Evolutionary conservation across 1,284 basidiomycete species (phyloP).

Genomic region (Cutaneotrichosporon sp.): DNA sequence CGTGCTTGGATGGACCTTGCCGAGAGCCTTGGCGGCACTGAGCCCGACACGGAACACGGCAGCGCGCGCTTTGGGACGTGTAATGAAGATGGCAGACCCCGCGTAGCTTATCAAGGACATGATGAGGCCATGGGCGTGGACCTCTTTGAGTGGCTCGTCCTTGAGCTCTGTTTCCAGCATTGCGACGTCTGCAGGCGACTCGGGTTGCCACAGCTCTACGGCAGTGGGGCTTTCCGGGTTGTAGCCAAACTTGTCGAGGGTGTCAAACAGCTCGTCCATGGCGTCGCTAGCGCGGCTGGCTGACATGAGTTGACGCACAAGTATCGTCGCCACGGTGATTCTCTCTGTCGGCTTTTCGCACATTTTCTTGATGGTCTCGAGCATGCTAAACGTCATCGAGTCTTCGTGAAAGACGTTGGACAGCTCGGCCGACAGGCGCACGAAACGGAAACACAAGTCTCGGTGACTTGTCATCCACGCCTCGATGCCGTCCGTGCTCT

Average conservation of each 20-base stretch:
- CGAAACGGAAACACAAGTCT: conserved; percentile 17
- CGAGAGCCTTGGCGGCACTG: conserved; percentile 17
- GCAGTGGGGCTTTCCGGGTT: conserved; percentile 15
- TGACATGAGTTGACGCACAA: conserved; percentile 24
- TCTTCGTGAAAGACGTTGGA: conserved; percentile 23
- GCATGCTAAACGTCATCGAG: conserved; percentile 17
- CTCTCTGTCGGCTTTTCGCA: conserved; percentile 20
- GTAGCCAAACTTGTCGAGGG: conserved; percentile 22
- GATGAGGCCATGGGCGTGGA: conserved; percentile 18
- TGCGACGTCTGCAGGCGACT: conserved; percentile 17
- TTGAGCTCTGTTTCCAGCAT: conserved; percentile 5
- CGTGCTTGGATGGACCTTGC: conserved; percentile 18
- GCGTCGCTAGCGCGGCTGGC: conserved; percentile 15
- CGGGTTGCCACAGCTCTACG: conserved; percentile 10
- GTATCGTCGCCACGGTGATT: conserved; percentile 20
- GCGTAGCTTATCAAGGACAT: conserved; percentile 27
- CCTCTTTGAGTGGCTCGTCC: conserved; percentile 2
- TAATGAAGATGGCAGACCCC: conserved; percentile 28
- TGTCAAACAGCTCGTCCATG: conserved; percentile 13
- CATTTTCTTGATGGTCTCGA: conserved; percentile 15
- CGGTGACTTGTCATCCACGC: conserved; percentile 18
- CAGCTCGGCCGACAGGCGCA: conserved; percentile 19
- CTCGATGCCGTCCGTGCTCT: conserved; percentile 18
- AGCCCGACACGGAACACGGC: conserved; percentile 22
- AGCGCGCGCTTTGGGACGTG: conserved; percentile 13